Evolutionary conservation across 140 eudicot genomes (phyloP).

Genomic region (Stevia rebaudiana): DNA sequence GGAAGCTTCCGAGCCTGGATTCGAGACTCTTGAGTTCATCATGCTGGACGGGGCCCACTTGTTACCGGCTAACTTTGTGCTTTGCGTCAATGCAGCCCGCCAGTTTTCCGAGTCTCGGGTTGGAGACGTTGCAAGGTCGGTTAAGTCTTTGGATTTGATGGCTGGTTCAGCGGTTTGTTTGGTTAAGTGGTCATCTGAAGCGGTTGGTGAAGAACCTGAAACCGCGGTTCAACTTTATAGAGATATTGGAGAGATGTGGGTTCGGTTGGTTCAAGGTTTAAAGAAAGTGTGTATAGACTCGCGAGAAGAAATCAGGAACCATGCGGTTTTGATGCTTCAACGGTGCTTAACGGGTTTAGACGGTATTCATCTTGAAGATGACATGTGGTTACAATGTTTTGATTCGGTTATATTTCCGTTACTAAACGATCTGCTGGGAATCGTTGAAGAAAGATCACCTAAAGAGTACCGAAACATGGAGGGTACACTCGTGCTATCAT

Average conservation of each 20-base stretch:
- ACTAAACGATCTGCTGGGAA: constrained; percentile 38
- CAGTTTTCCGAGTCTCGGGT: constrained; percentile 70
- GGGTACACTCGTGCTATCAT: constrained; percentile 39
- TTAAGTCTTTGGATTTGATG: constrained; percentile 53
- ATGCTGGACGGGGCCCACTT: constrained; percentile 69
- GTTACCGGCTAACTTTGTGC: constrained; percentile 55
- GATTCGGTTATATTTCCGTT: constrained; percentile 47
- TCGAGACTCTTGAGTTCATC: constrained; percentile 51
- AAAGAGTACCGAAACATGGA: constrained; percentile 58
- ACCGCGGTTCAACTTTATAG: constrained; percentile 37
- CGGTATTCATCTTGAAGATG: constrained; percentile 38
- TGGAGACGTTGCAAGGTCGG: constrained; percentile 40
- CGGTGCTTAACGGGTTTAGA: constrained; percentile 48
- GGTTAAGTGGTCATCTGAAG: constrained; percentile 44
- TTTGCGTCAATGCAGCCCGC: constrained; percentile 59
- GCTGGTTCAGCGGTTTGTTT: constrained; percentile 48
- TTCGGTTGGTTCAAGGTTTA: constrained; percentile 51
- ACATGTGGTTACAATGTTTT: constrained; percentile 55
- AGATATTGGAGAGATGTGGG: constrained; percentile 68
- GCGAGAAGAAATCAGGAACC: constrained; percentile 59
- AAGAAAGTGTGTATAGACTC: constrained; percentile 49
- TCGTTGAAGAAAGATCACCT: constrained; percentile 35
- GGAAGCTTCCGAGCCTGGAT: constrained; percentile 62
- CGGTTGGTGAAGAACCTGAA: constrained; percentile 35
- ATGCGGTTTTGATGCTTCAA: constrained; percentile 48